Evolutionary conservation across 2,329 filamentous ascomycete genomes (phyloP), one percentile per base, ranked within the genome.

Genomic region (Metarhizium robertsii): DNA sequence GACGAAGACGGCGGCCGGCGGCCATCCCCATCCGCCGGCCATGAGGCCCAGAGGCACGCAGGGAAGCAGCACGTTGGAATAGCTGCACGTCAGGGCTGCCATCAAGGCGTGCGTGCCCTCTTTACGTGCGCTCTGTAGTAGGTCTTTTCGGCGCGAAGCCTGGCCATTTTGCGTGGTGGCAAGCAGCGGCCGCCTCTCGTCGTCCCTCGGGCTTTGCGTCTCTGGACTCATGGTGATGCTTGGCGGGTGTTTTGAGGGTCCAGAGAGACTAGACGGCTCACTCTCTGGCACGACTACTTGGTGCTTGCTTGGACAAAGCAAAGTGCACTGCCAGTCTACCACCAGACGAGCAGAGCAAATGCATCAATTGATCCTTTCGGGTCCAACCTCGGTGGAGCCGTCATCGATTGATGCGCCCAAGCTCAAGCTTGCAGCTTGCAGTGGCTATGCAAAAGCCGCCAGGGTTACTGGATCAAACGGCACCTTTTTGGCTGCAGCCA

Each of bases 31-130:
- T 7, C 67, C 70, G 58, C 75, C 76, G 48, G 83, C 72, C 50
- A 83, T 65, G 61, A 86, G 86, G 54, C 83, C 83, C 42, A 83
- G 66, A 3, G 83, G 83, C n/a, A 86, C 81, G 61, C 85, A 85
- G 59, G 86, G 70, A 54, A 86, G 75, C 20, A 86, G 68, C 52
- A 85, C 65, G 62, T 86, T 86, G 14, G 57, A 53, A 4, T 58
- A 54, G 57, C 59, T 59, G 53, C 55, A 60, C 18, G 42, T 54
- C 13, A 61, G 30, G 4, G 57, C 57, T 20, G 53, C 49, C 16
- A 50, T 49, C 4, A 57, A 38, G 16, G 58, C 56, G 45, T 57
- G 57, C 1, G 45, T 49, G 25, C 53, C 50, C 43, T 58, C 58
- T 11, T 43, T 43, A 4, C 8, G n/a, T 7, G 50, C 32, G 5